Evolutionary conservation across 1,139 yeast genomes (phyloP).

Genomic region (Chernovozyma sophiae-reginae): DNA sequence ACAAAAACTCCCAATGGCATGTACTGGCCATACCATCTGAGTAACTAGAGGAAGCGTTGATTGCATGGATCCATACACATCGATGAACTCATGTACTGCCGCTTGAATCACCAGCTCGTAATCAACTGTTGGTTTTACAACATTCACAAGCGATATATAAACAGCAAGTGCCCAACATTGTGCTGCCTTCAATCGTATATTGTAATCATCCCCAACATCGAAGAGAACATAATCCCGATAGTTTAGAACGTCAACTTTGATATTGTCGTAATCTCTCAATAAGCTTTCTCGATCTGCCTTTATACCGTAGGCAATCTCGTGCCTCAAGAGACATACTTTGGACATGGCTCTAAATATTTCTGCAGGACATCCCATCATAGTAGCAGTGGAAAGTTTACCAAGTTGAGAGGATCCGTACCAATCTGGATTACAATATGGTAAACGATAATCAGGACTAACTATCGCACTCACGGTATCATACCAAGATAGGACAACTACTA

Average conservation of each 20-base stretch:
- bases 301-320: conserved; percentile 18
- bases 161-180: conserved; percentile 54
- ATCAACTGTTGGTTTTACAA: conserved; percentile 21
- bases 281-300: conserved; percentile 9
- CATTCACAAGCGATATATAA: conserved; percentile 32
- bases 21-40: conserved; percentile 60
- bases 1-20: conserved; percentile 44
- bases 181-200: conserved; percentile 40
- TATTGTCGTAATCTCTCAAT: conserved; percentile 19
- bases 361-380: conserved; percentile 57
- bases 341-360: conserved; percentile 45
- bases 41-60: conserved; percentile 43
- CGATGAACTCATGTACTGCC: conserved; percentile 41
- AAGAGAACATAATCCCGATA: conserved; percentile 45
- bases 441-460: conserved; percentile 51
- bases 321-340: conserved; percentile 38
- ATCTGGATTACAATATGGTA: conserved; percentile 46
- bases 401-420: conserved; percentile 45
- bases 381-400: conserved; percentile 41
- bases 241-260: conserved; percentile 28
- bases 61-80: conserved; percentile 40
- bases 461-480: conserved; percentile 52
- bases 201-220: conserved; percentile 22
- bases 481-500: conserved; percentile 51
- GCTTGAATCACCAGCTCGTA: conserved; percentile 19